Base-by-base conservation (phyloP, 75 land plant genomes). In the Pseudotsuga menziesii region DNA sequence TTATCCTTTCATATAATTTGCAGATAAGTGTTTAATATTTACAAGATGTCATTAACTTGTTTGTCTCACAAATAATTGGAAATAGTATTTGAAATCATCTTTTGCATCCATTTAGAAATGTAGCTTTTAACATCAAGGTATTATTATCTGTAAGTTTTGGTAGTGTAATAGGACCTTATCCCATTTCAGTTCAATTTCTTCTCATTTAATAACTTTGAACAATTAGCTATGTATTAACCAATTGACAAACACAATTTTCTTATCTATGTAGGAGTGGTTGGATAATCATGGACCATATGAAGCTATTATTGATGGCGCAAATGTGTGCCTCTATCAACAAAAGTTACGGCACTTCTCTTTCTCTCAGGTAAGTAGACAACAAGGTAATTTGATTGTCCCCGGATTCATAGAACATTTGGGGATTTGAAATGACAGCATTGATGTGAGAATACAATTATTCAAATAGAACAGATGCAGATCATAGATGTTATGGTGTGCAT, bases 261-360 rank as follows among this genome's bases (percentile, higher is more conserved):
- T n/a, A 55, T 57, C 35, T 57, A 62, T 75, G 23, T 78, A 94
- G 99, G 91, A 83, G 36, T 97, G 99, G 99, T 78, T 97, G 58
- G 88, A 87, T 15, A 52, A 77, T 58, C 80, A 92, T 86, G 89
- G 88, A 61, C 92, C 94, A 57, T 92, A 80, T 85, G 98, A 94
- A 74, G 89, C 90, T 54, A 83, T 97, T 60, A 80, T 97, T 11
- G 99, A 97, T 89, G 99, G 87, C 69, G 99, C 99, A 77, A 97
- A 97, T 86, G 78, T 97, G 56, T 95, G 92, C 19, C 61, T 60
- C 23, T 23, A 60, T 60, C 61, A 60, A 60, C 20, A 72, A 26
- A 71, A 76, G 60, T 88, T 84, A 59, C 77, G 79, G 26, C 82
- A 81, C 15, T 85, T 82, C 77, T 90, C 84, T 66, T 81, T 89